Evolutionary conservation across 208 protist species (phyloP).

Genomic region (Trypanosoma rangeli): DNA sequence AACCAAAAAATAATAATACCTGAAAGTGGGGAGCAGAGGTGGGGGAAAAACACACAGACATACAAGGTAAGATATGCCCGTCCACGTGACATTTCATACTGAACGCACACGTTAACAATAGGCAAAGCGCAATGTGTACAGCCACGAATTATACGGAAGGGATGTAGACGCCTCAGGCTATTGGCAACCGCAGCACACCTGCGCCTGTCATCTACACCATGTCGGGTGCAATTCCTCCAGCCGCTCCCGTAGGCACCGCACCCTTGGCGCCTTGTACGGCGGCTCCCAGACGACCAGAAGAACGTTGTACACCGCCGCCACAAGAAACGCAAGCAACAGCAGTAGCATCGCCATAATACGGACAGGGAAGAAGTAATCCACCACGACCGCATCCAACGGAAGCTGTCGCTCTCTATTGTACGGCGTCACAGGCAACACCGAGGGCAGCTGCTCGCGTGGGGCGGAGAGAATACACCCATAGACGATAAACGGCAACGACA

Average conservation of each 20-base stretch:
- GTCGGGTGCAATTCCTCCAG: slow-evolving; percentile 77
- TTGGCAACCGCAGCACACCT: no score
- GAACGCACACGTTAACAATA: no score
- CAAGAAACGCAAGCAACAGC: slow-evolving; percentile 39
- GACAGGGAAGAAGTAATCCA: slow-evolving; percentile 68
- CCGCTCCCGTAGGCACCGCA: slow-evolving; percentile 75
- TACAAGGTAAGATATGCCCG: background rate
- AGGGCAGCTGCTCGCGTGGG: slow-evolving; percentile 14
- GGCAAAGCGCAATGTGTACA: no score
- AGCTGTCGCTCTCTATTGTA: slow-evolving; percentile 53
- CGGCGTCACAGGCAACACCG: slow-evolving; percentile 11
- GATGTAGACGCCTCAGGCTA: background rate
- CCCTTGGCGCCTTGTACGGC: slow-evolving; percentile 64
- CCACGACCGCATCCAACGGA: slow-evolving; percentile 36
- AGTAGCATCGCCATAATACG: slow-evolving; percentile 62
- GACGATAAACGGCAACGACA: slow-evolving; percentile 68
- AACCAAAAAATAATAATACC: slow-evolving; percentile 5
- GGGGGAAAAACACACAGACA: background rate
- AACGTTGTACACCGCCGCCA: slow-evolving; percentile 42
- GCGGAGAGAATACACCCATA: slow-evolving; percentile 74
- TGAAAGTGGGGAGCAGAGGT: no score
- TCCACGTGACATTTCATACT: no score
- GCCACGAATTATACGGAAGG: no score
- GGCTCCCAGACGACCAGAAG: slow-evolving; percentile 41
- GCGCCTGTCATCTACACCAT: slow-evolving; percentile 56